Evolutionary conservation across 306 rosid species (phyloP).

Genomic region (Clitoria ternatea): DNA sequence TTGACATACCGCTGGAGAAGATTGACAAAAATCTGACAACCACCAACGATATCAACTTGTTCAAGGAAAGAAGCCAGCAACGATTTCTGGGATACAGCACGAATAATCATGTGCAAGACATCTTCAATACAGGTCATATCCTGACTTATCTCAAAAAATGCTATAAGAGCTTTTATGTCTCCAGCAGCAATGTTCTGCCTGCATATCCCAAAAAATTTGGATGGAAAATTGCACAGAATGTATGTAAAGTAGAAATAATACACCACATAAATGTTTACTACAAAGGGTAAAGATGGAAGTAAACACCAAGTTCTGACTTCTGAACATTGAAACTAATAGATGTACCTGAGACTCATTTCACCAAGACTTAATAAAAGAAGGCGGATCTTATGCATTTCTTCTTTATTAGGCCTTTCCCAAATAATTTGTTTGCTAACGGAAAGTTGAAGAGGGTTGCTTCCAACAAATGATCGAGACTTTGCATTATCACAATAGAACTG

Average conservation of each 20-base stretch:
- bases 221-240: slow-evolving; percentile 17
- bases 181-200: slow-evolving; percentile 77
- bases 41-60: slow-evolving; percentile 69
- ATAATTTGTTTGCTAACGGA: slow-evolving; percentile 39
- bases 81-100: slow-evolving; percentile 80
- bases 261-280: background rate
- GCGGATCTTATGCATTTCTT: slow-evolving; percentile 90
- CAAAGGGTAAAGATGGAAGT: slow-evolving; percentile 11
- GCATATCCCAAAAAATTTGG: slow-evolving; percentile 36
- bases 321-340: too few relatives aligned
- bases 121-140: slow-evolving; percentile 95
- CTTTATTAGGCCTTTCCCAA: slow-evolving; percentile 65
- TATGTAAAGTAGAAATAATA: background rate
- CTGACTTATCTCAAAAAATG: slow-evolving; percentile 81
- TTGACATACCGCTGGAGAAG: slow-evolving; percentile 83
- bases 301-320: background rate
- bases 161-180: slow-evolving; percentile 82
- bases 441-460: slow-evolving; percentile 51
- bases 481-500: slow-evolving; percentile 71
- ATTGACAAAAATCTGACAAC: slow-evolving; percentile 88
- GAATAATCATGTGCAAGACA: slow-evolving; percentile 91
- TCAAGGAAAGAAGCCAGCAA: slow-evolving; percentile 85
- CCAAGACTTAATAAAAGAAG: slow-evolving; percentile 95
- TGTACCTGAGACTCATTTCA: slow-evolving; percentile 95
- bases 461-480: slow-evolving; percentile 49